These are phyloP conservation scores for Botrytis aclada DNA, from an alignment of 2,329 filamentous ascomycete species.

Conservation along the genomic window DNA sequence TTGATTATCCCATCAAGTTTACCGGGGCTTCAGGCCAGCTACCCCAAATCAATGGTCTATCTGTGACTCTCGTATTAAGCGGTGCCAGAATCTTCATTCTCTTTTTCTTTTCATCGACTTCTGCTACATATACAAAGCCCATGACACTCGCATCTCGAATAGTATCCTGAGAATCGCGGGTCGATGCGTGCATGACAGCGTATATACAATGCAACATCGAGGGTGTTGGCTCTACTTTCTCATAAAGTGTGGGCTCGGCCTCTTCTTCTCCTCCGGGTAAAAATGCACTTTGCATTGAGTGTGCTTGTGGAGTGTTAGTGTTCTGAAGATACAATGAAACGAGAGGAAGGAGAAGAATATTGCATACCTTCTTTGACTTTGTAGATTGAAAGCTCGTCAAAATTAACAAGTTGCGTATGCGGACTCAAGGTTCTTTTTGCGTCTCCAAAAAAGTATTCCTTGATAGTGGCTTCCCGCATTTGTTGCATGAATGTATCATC, in stretches of 20 bases:
- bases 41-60: constrained; percentile 78
- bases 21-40: constrained; percentile 74
- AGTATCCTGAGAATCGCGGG: constrained; percentile 65
- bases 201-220: constrained; percentile 78
- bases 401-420: constrained; percentile 80
- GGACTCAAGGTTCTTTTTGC: constrained; percentile 74
- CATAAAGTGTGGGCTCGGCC: constrained; percentile 46
- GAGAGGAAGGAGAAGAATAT: neutral
- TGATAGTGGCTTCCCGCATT: constrained; percentile 71
- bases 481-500: constrained; percentile 72
- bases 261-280: constrained; percentile 37
- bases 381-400: constrained; percentile 71
- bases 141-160: constrained; percentile 80
- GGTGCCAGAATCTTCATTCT: constrained; percentile 81
- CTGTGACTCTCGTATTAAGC: constrained; percentile 75
- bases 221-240: constrained; percentile 62
- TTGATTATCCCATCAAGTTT: constrained; percentile 18
- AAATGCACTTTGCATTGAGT: constrained; percentile 36
- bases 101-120: constrained; percentile 81
- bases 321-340: neutral
- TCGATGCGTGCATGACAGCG: constrained; percentile 75
- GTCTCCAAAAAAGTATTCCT: constrained; percentile 93
- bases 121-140: constrained; percentile 89
- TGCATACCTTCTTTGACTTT: constrained; percentile 57
- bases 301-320: constrained; percentile 28